Evolutionary conservation across 2,329 filamentous ascomycete species (phyloP), one percentile per base, ranked within the genome.

Genomic region (Colletotrichum lindemuthianum): DNA sequence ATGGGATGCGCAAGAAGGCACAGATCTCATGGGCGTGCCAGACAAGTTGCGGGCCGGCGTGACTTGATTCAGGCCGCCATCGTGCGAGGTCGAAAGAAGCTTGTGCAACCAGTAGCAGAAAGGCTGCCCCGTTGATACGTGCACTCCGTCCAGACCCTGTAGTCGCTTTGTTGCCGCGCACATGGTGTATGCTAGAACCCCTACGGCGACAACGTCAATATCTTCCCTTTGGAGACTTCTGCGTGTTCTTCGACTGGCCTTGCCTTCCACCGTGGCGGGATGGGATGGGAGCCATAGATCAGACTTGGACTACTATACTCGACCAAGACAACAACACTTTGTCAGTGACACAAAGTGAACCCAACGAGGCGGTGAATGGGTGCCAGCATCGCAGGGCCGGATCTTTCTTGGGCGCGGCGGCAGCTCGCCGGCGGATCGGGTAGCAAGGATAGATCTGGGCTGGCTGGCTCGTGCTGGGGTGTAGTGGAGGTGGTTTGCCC

Each of bases 301-400:
- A 37, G 24, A 55, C 59, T 52, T 51, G 48, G 49, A 45, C 34
- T 33, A 40, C 41, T 43, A 6, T 45, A 57, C 41, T 65, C 52
- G 16, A 52, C 45, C 37, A 44, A 40, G 56, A 61, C 57, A 56
- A 40, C 54, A 49, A 57, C 24, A 24, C 24, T 67, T 59, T 67
- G 65, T 68, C 65, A 60, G 67, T 68, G 65, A 68, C 67, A 68
- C 65, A 63, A 58, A 50, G 40, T 37, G 52, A 60, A 65, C 67
- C 67, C 65, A 65, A 67, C 53, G 57, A 67, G 65, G 67, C 67
- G 67, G 67, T 68, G 67, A 68, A 66, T 60, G 56, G 53, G 49
- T 65, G 44, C 44, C 61, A 61, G 41, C 52, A 59, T 54, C 50
- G 65, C 60, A 65, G 60, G 65, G 58, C 59, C 52, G 43, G 51